Evolutionary conservation across 2,329 filamentous ascomycete species (phyloP), one percentile per base, ranked within the genome.

Genomic region (Trichoderma breve): DNA sequence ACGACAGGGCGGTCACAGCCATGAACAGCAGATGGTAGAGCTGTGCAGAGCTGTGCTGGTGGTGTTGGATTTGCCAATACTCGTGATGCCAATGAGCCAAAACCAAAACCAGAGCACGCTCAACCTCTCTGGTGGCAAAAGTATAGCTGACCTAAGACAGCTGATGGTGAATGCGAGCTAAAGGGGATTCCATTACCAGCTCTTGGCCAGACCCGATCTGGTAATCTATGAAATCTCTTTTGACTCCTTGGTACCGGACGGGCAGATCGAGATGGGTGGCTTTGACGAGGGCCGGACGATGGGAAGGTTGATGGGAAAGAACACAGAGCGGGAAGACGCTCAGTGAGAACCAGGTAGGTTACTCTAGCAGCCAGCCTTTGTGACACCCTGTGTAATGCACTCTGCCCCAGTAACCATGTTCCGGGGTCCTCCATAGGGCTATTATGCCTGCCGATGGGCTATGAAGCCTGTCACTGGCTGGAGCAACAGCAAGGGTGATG

Each of bases 1-100:
- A 76, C 75, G 74, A 78, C 78, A 61, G 30, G 57, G 39, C 21
- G 18, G 67, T 28, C 75, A 80, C 79, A 79, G 79, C 80, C 81
- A 81, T 83, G 77, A 78, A 81, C 67, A 53, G 36, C 36, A 63
- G 21, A 68, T 7, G 69, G 69, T 34, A 68, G 34, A 36, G 34
- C 34, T 36, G 34, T 36, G 34, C 39, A 43, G 34, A 70, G 58
- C 58, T 24, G 64, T 32, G 60, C 26, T 65, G 61, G 66, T 71
- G 71, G 66, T 60, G 71, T 39, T 60, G 66, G 47, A 24, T 53
- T 39, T 60, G 53, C 39, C 63, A 61, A 72, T 64, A 18, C 51
- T 43, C 30, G 61, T n/a, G 28, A 58, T 28, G 43, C 21, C 43
- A 26, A 30, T 12, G 36, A 51, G 60, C 66, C 58, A 70, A 58